Percentiles rank a stretch among this genome's conserved stretches.
Conservation (phyloP, 305 asterid species). For the Ajuga reptans region DNA sequence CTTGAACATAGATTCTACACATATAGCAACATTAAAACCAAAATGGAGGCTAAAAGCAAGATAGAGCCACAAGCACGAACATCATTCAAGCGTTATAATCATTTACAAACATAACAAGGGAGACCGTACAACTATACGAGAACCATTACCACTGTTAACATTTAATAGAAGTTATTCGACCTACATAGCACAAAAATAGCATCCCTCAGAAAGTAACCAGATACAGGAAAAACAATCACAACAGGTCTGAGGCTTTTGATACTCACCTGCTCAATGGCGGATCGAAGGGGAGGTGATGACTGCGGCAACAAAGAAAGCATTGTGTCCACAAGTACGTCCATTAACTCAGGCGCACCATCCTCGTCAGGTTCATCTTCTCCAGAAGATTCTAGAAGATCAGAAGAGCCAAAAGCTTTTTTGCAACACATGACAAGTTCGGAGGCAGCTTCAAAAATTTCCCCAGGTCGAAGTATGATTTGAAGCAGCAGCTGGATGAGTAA, state of each 20-base stretch:
- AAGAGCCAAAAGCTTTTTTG: slow-evolving; percentile 63
- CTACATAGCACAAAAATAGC: neutral
- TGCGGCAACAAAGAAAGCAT: slow-evolving; percentile 92
- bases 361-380: slow-evolving; percentile 77
- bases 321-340: slow-evolving; percentile 95
- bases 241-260: neutral
- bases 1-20: neutral
- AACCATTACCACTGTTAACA: neutral
- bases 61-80: too few species aligned
- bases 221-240: neutral
- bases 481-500: slow-evolving; percentile 87
- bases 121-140: neutral
- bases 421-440: slow-evolving; percentile 81
- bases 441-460: slow-evolving; percentile 83
- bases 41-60: neutral
- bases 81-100: too few species aligned
- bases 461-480: slow-evolving; percentile 82
- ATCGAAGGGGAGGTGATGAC: slow-evolving; percentile 79
- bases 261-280: slow-evolving; percentile 85
- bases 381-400: slow-evolving; percentile 56
- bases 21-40: neutral
- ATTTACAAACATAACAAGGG: too few species aligned
- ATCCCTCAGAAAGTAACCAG: neutral
- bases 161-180: neutral
- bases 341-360: slow-evolving; percentile 53